phyloP scores from a whole-genome alignment of 257 asterid species.

The Misopates orontium region DNA sequence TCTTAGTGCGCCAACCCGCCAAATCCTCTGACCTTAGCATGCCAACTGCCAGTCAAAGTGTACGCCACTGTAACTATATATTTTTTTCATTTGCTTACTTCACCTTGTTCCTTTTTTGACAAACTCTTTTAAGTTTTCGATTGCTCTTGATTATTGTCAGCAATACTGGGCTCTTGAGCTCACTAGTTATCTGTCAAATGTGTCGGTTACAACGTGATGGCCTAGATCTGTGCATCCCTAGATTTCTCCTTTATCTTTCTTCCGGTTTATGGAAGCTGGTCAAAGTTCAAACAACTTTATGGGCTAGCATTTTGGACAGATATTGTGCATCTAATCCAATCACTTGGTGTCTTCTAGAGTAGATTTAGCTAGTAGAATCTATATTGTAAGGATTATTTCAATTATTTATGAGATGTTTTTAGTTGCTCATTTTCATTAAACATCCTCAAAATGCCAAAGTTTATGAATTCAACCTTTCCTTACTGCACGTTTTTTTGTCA shows the following conservation, averaged over 20 bases:
- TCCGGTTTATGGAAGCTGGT: constrained; percentile 2
- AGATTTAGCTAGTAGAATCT: constrained; percentile 23
- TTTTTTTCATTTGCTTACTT: constrained; percentile 26
- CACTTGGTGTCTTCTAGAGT: constrained; percentile 14
- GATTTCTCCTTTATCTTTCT: constrained; percentile 17
- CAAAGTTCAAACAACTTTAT: neutral
- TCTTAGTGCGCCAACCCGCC: constrained; percentile 45
- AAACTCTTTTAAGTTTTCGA: constrained; percentile 22
- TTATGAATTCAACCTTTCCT: constrained; percentile 10
- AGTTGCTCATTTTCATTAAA: constrained; percentile 10
- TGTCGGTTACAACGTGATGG: constrained; percentile 24
- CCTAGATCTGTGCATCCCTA: constrained; percentile 19
- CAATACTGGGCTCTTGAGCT: constrained; percentile 26
- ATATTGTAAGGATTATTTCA: constrained; percentile 11
- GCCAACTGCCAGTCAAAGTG: constrained; percentile 41
- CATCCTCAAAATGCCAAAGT: neutral
- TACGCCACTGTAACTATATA: neutral
- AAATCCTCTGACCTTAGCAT: constrained; percentile 48
- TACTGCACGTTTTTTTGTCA: constrained; percentile 15
- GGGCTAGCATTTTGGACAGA: constrained; percentile 11
- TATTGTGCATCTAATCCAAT: constrained; percentile 1
- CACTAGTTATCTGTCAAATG: constrained; percentile 12
- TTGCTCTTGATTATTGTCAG: constrained; percentile 13
- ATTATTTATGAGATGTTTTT: constrained; percentile 15
- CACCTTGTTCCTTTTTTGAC: constrained; percentile 10